These are phyloP conservation scores for Monoraphidium neglectum DNA, from an alignment of 139 green algal species.

Conservation along the genomic window DNA sequence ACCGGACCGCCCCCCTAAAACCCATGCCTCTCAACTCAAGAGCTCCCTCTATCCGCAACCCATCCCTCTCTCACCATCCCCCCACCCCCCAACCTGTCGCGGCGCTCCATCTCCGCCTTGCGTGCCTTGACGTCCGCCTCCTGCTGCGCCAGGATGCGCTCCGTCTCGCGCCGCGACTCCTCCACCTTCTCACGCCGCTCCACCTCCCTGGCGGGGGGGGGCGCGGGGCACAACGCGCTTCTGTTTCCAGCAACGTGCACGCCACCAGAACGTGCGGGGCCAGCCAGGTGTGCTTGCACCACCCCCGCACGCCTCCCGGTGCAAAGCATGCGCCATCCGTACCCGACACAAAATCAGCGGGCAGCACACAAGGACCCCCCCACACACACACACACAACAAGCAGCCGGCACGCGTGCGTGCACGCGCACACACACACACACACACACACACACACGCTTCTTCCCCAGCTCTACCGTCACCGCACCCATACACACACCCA, in stretches of 20 bases:
- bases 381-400: not conserved
- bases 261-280: too few species aligned
- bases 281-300: too few species aligned
- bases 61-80: constrained; percentile 42
- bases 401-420: not conserved
- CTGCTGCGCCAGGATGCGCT: constrained; percentile 70
- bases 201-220: constrained; percentile 53
- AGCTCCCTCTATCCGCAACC: constrained; percentile 43
- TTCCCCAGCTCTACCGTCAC: too few species aligned
- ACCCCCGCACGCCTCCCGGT: too few species aligned
- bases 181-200: constrained; percentile 72
- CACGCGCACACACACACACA: not conserved
- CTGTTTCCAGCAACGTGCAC: too few species aligned
- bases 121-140: constrained; percentile 25
- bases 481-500: not conserved
- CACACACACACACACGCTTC: not conserved
- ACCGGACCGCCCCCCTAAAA: too few species aligned
- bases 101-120: constrained; percentile 21
- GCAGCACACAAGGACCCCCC: too few species aligned
- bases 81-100: not conserved
- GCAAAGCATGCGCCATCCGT: too few species aligned
- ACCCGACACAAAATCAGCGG: too few species aligned
- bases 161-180: constrained; percentile 63
- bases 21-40: too few species aligned
- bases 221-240: not conserved